Percentiles rank a stretch among this genome's conserved stretches.
These are phyloP conservation scores for Sclerotinia trifoliorum DNA, from an alignment of 2,329 filamentous ascomycete species.

Conservation along the genomic window DNA sequence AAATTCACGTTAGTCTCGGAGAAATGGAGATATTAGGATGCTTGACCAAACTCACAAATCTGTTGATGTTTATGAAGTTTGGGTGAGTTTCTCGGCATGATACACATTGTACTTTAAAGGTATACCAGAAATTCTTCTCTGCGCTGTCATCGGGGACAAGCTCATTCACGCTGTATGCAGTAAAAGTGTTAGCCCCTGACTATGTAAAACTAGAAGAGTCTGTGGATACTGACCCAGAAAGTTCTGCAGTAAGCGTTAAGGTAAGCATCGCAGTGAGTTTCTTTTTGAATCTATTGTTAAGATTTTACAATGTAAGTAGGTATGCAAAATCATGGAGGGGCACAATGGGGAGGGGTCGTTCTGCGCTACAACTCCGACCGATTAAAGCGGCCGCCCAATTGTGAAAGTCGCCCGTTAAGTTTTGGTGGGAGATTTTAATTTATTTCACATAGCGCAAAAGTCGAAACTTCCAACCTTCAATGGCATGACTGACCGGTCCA, in stretches of 20 bases:
- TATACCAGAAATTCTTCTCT: slow-evolving; percentile 89
- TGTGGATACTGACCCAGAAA: slow-evolving; percentile 58
- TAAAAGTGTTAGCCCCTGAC: slow-evolving; percentile 12
- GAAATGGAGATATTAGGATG: too few relatives aligned
- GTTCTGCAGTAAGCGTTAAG: slow-evolving; percentile 65
- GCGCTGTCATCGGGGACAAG: slow-evolving; percentile 80
- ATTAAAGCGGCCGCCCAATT: slow-evolving; percentile 26
- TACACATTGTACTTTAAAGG: slow-evolving; percentile 97
- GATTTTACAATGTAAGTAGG: background rate
- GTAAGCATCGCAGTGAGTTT: slow-evolving; percentile 54
- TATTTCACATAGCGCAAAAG: slow-evolving; percentile 12
- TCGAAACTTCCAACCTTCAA: background rate
- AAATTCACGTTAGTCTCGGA: background rate
- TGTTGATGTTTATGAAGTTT: slow-evolving; percentile 81
- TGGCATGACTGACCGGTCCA: slow-evolving; percentile 1
- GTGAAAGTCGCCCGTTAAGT: slow-evolving; percentile 12
- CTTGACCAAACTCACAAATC: slow-evolving; percentile 62
- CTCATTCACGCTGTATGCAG: slow-evolving; percentile 71
- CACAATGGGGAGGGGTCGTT: slow-evolving; percentile 16
- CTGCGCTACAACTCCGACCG: background rate
- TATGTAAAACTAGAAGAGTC: background rate
- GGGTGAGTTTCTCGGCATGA: slow-evolving; percentile 89
- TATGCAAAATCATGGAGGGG: slow-evolving; percentile 16
- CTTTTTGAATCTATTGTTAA: background rate
- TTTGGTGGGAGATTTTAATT: slow-evolving; percentile 11